Evolutionary conservation across 192 early-diverging fungal species (phyloP).

Genomic region (Backusella parvicylindrica): DNA sequence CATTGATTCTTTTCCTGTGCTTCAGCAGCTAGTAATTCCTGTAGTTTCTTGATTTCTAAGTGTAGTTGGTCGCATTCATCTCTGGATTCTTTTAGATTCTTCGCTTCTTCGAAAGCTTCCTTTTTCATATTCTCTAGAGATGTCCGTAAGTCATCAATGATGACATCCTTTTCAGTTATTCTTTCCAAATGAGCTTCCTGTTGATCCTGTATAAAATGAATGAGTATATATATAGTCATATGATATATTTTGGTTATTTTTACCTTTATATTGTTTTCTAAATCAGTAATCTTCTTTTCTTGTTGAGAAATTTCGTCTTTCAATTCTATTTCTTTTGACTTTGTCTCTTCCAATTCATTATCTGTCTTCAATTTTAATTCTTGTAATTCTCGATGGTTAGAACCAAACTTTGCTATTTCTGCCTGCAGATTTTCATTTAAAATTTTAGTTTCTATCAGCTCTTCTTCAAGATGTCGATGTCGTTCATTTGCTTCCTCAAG

Average conservation of each 20-base stretch:
- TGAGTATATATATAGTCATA: neutral
- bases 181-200: neutral
- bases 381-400: neutral
- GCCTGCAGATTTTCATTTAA: neutral
- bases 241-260: neutral
- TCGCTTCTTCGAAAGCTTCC: neutral
- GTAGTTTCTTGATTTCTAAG: neutral
- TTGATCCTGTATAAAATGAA: neutral
- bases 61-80: neutral
- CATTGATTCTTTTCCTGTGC: neutral
- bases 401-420: neutral
- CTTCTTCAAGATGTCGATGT: conserved; percentile 10
- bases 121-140: neutral
- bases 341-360: neutral
- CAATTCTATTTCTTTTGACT: neutral
- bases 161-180: neutral
- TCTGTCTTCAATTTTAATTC: neutral
- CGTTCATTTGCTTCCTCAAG: conserved; percentile 18
- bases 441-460: neutral
- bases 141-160: neutral
- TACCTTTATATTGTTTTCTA: neutral
- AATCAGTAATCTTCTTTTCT: neutral
- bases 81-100: neutral
- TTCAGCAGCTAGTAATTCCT: neutral
- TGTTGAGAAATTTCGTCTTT: neutral